Conservation (phyloP, 441 rosid genomes). For the Croton laevigatus region DNA sequence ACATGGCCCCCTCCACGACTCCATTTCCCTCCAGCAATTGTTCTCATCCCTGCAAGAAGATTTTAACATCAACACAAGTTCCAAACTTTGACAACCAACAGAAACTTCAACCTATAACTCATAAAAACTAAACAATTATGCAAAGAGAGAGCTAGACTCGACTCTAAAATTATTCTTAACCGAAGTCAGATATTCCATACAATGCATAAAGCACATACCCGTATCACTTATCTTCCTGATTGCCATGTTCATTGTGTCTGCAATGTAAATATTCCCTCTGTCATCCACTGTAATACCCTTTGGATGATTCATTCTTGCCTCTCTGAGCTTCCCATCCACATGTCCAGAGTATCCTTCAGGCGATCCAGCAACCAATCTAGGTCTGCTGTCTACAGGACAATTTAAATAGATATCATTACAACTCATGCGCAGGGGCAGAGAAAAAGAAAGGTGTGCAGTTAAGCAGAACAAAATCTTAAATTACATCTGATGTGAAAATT, state of each 20-base stretch:
- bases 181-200: not conserved
- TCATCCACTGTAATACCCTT: slow-evolving; percentile 80
- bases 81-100: slow-evolving; percentile 1
- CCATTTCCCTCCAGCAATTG: slow-evolving; percentile 89
- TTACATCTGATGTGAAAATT: not conserved
- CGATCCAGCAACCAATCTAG: slow-evolving; percentile 84
- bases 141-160: not conserved
- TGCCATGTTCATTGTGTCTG: slow-evolving; percentile 90
- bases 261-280: slow-evolving; percentile 87
- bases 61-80: slow-evolving; percentile 5
- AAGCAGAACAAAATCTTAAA: not conserved
- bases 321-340: slow-evolving; percentile 78
- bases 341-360: slow-evolving; percentile 83
- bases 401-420: slow-evolving; percentile 3
- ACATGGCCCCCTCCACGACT: slow-evolving; percentile 76
- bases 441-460: not conserved
- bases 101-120: not conserved
- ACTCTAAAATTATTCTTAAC: not conserved
- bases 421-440: not conserved
- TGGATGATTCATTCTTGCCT: slow-evolving; percentile 86
- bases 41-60: slow-evolving; percentile 66
- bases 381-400: slow-evolving; percentile 69
- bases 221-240: slow-evolving; percentile 90
- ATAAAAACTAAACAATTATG: not conserved
- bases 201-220: slow-evolving; percentile 39